Base-by-base conservation (phyloP, 768 basidiomycete species). In the Cyclocybe cylindracea region DNA sequence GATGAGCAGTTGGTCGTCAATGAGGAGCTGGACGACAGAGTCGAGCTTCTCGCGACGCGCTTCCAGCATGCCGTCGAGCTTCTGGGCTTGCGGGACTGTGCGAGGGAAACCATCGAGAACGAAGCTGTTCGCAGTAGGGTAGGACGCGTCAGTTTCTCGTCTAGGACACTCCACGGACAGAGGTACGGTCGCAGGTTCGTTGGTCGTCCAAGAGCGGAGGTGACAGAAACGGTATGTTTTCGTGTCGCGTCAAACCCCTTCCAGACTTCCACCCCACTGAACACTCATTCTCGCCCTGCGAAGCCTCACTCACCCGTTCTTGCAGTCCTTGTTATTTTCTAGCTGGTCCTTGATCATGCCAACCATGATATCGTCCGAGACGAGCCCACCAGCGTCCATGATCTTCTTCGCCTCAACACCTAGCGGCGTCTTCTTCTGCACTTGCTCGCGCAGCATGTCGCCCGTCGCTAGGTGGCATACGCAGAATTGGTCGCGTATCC, bases 31-130 rank as follows among this genome's bases (percentile, higher is more conserved):
- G 36, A 98, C 84, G 54, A 92, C 94, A n/a, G 82, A 86, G 73
- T 98, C 86, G 45, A 99, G 82, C 65, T 88, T 89, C 75, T 98
- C 94, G 61, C 89, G 86, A 64, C 89, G 86, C 4, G 66, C 70
- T 10, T 78, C 67, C 39, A 99, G 84, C 97, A 99, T 98, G 53
- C 78, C 74, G 65, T 96, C 96, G 48, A 99, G 86, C 72, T 97
- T 98, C 72, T 95, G 83, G 2, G 97, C 97, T 64, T 99, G 97
- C 8, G 90, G 86, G 34, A 98, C 92, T 4, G 96, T 98, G 39
- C 97, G 87, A 38, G 97, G 97, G 84, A 99, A 99, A n/a, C 97
- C 97, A 64, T 99, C 97, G 45, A 99, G 79, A 51, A 99, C 97
- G 71, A 99, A 99, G 35, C 96, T 98, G 60, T 34, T n/a, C 40